Percentiles rank a stretch among this genome's conserved stretches.
Evolutionary conservation across 306 rosid genomes (phyloP).

Genomic region (Dalbergia oliveri): DNA sequence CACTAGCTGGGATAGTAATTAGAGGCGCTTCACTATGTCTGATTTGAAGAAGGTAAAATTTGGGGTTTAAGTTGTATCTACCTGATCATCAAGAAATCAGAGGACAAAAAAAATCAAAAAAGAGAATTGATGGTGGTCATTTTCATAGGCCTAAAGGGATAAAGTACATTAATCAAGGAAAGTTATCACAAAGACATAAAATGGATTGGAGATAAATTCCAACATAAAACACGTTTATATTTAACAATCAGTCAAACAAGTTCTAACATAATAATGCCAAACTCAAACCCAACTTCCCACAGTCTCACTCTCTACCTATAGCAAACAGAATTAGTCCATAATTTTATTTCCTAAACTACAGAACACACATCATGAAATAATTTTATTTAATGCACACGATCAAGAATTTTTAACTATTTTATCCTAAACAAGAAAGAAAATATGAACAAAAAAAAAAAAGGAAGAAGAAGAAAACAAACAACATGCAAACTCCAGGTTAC

Average conservation of each 20-base stretch:
- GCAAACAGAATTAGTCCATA: conserved; percentile 19
- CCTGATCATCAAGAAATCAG: conserved; percentile 49
- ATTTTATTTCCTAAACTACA: neutral
- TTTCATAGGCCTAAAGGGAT: neutral
- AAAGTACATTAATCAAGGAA: conserved; percentile 13
- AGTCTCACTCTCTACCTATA: conserved; percentile 29
- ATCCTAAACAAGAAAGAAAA: neutral
- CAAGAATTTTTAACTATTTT: conserved; percentile 2
- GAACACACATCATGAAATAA: conserved; percentile 27
- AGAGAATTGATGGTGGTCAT: conserved; percentile 11
- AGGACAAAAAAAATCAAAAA: neutral
- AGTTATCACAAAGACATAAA: conserved; percentile 20
- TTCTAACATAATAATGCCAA: conserved; percentile 18
- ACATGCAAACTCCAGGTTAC: conserved; percentile 30
- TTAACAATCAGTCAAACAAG: conserved; percentile 15
- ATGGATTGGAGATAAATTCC: conserved; percentile 16
- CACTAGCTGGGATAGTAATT: conserved; percentile 38
- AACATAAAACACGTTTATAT: conserved; percentile 17
- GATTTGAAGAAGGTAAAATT: conserved; percentile 18
- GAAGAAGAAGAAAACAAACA: neutral
- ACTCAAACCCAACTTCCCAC: conserved; percentile 23
- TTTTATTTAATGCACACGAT: conserved; percentile 31
- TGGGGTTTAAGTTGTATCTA: conserved; percentile 37
- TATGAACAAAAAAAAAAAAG: neutral
- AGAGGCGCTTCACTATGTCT: conserved; percentile 37